Evolutionary conservation across 257 asterid species (phyloP).

Genomic region (Striga asiatica): DNA sequence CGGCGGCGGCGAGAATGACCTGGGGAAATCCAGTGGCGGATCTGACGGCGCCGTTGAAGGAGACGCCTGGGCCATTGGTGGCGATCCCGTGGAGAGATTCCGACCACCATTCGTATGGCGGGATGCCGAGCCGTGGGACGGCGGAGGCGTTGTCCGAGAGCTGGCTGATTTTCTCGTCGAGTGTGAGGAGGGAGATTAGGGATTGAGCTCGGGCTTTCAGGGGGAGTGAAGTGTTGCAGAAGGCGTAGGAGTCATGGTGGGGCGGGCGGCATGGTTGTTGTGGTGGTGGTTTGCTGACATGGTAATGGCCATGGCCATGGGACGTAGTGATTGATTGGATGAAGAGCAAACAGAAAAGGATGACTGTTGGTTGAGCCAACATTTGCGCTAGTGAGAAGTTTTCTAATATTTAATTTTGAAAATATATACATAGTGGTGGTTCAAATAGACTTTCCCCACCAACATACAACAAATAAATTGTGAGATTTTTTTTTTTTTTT

Average conservation of each 20-base stretch:
- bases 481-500: too few relatives aligned
- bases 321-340: not conserved
- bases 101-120: conserved; percentile 90
- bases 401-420: too few relatives aligned
- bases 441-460: too few relatives aligned
- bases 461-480: too few relatives aligned
- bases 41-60: conserved; percentile 46
- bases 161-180: conserved; percentile 62
- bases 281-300: not conserved
- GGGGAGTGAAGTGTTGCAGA: conserved; percentile 58
- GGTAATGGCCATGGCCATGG: not conserved
- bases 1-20: conserved; percentile 62
- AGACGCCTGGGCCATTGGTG: conserved; percentile 71
- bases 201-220: conserved; percentile 41
- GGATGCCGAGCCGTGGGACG: conserved; percentile 59
- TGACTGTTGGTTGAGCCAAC: too few relatives aligned
- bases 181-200: conserved; percentile 53
- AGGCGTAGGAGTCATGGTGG: conserved; percentile 30
- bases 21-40: conserved; percentile 81
- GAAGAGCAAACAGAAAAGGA: too few relatives aligned
- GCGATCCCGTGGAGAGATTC: conserved; percentile 91
- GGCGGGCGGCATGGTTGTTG: conserved; percentile 49
- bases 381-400: too few relatives aligned
- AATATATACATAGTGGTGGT: too few relatives aligned
- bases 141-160: conserved; percentile 55